phyloP scores from a whole-genome alignment of 768 basidiomycete genomes.

The Arthromyces matolae region DNA sequence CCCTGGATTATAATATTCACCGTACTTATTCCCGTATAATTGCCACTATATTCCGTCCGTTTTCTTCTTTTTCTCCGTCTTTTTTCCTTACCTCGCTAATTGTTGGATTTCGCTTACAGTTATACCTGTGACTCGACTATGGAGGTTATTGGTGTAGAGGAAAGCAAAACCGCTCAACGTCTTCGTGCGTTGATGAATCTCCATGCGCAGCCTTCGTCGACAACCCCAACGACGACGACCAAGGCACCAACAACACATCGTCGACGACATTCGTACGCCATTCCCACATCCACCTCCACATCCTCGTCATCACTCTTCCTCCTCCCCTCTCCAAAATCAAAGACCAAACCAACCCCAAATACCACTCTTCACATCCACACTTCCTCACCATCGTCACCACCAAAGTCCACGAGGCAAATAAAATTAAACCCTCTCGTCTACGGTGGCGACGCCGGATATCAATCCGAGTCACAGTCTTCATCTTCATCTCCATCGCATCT shows the following conservation, averaged over 20 bases:
- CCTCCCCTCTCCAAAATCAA: no score
- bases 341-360: no score
- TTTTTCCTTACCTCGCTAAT: no score
- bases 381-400: not conserved
- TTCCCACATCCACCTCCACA: conserved; percentile 18
- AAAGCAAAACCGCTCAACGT: conserved; percentile 3
- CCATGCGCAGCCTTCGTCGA: not conserved
- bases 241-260: no score
- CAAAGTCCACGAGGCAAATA: not conserved
- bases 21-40: no score
- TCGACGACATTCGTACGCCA: conserved; percentile 28
- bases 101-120: no score
- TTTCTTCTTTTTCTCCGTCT: no score
- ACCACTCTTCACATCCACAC: conserved; percentile 20
- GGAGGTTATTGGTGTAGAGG: no score
- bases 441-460: conserved; percentile 7
- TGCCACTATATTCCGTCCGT: no score
- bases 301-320: conserved; percentile 30
- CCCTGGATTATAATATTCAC: no score
- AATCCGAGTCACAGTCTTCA: not conserved
- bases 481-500: conserved; percentile 22
- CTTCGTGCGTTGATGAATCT: conserved; percentile 1
- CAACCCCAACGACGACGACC: not conserved
- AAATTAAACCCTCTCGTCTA: not conserved
- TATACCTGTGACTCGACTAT: no score